Evolutionary conservation across 768 basidiomycete species (phyloP).

Genomic region (Symmetrospora coprosmae): DNA sequence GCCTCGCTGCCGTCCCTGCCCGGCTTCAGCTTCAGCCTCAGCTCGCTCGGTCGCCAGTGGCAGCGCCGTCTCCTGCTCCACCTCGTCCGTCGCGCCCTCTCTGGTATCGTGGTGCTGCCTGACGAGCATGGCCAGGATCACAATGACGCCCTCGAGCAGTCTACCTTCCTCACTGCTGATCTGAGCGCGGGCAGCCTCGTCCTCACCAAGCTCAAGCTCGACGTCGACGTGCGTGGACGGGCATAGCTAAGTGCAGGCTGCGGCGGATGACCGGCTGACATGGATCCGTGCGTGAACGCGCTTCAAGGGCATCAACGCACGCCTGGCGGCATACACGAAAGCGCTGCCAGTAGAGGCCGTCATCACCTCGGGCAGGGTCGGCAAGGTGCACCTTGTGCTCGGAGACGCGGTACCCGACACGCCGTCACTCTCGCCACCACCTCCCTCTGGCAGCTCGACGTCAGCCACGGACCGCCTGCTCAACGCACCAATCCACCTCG

Average conservation of each 20-base stretch:
- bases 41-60: slow-evolving; percentile 12
- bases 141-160: slow-evolving; percentile 3
- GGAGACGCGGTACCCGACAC: not conserved
- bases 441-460: not conserved
- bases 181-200: not conserved
- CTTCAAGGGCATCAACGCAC: not conserved
- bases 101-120: not conserved
- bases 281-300: too few species aligned
- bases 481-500: slow-evolving; percentile 3
- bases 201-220: slow-evolving; percentile 9
- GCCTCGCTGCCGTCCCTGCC: not conserved
- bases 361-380: not conserved
- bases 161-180: slow-evolving; percentile 9
- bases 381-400: not conserved
- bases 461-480: slow-evolving; percentile 13
- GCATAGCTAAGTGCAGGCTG: too few species aligned
- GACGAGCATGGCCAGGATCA: too few species aligned
- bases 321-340: not conserved
- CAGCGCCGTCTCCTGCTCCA: slow-evolving; percentile 11
- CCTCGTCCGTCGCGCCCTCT: slow-evolving; percentile 2
- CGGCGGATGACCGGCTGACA: too few species aligned
- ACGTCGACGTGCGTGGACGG: not conserved
- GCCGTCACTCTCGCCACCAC: not conserved
- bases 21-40: not conserved
- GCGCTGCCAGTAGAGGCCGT: not conserved